Evolutionary conservation across 768 basidiomycete species (phyloP), one percentile per base, ranked within the genome.

Genomic region (Suillus plorans): DNA sequence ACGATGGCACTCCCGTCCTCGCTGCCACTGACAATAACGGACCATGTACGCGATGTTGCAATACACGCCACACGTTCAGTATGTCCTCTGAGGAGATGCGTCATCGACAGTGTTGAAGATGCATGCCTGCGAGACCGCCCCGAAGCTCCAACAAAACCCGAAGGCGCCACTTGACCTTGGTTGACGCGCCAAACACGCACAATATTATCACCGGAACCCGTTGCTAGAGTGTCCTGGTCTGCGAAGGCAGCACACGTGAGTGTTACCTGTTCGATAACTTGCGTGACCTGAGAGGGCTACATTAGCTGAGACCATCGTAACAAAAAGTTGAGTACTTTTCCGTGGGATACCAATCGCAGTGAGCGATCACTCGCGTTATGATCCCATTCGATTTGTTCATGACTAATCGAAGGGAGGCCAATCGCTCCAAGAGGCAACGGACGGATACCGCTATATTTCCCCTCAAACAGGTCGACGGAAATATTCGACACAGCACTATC

Each of bases 1-100:
- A 97, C 64, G 4, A 89, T 90, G 0, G 91, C 93, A 66, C 89
- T 92, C 1, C 95, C 93, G 69, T 97, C 95, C 70, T 85, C 84
- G 18, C 92, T 91, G 12, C 94, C 94, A 68, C 92, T 95, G 52
- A 95, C 84, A 28, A 87, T 85, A 28, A 94, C 69, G 1, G 92
- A 92, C 95, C 95, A 97, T 2, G 89, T 77, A 50, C 90, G 80
- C 16, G 91, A 95, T 1, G 92, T 88, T 9, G 88, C 79, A 18
- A 97, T 81, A 68, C 85, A 89, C 1, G 81, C 74, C 28, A 97
- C 84, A 57, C 85, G 81, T 55, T 86, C 86, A 4, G 85, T 86
- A 69, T 96, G 95, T 18, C 91, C 87, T 16, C 92, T 86, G 84
- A 97, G 86, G 65, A 93, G 86, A 67, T 94, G 88, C 5, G 88